Evolutionary conservation across 306 rosid species (phyloP), one percentile per base, ranked within the genome.

Genomic region (Fagus crenata): DNA sequence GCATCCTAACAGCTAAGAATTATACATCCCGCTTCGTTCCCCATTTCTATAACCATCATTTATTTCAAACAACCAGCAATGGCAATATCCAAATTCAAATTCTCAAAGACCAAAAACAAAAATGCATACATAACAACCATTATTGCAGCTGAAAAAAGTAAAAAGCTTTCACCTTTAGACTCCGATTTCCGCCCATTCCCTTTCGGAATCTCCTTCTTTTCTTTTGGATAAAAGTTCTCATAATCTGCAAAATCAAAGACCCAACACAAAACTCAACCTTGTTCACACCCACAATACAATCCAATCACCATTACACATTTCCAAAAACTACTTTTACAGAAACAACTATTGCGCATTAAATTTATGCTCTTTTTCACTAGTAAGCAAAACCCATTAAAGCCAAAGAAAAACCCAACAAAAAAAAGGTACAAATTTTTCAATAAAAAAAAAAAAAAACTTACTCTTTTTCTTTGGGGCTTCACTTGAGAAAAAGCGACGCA

Each of bases 381-480:
- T 72, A 69, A 65, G 6, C 31, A 22, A 64, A 77, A 22, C 56
- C 74, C 53, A 64, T 60, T n/a, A 42, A 32, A 22, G 33, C 42
- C 69, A 77, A 9, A 33, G 40, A 15, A 6, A 15, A 39, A n/a
- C 71, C 13, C n/a, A 37, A 7, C 12, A 17, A 65, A 65, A 28
- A 28, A 46, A 39, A 39, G 3, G 31, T 3, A 58, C 0, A 58
- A 8, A 18, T 2, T 13, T 12, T 8, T 3, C 58, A 2, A 56
- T 22, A 4, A 22, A 22, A 56, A 7, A 22, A 22, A 55, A 33
- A 43, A 81, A 75, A 18, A 61, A 73, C 87, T 86, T 77, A 95
- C 99, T 92, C 86, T 90, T 92, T 79, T 89, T 92, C 96, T 92
- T 87, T 6, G 97, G 99, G 67, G 89, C 58, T 87, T 90, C 96